Evolutionary conservation across 2,329 filamentous ascomycete species (phyloP).

Genomic region (Botryotinia calthae): DNA sequence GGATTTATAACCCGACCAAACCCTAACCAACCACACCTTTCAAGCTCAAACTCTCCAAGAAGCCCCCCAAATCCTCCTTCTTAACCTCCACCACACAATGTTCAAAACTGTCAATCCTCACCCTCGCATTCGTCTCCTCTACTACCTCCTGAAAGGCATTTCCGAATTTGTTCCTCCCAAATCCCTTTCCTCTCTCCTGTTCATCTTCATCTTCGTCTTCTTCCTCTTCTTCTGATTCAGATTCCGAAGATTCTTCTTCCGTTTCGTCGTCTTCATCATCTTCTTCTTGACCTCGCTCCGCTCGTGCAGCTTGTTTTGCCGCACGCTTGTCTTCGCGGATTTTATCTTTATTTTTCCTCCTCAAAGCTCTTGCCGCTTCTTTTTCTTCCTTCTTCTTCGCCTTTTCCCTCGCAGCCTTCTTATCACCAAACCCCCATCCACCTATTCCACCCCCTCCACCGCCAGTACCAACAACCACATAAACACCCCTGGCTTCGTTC

Average conservation of each 20-base stretch:
- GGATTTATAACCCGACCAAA: background rate
- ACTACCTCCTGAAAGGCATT: slow-evolving; percentile 95
- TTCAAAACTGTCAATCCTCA: slow-evolving; percentile 94
- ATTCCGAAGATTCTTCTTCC: slow-evolving; percentile 53
- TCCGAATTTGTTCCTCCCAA: slow-evolving; percentile 85
- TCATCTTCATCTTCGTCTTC: slow-evolving; percentile 54
- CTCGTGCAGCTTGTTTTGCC: slow-evolving; percentile 52
- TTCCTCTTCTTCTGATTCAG: slow-evolving; percentile 47
- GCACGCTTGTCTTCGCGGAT: slow-evolving; percentile 60
- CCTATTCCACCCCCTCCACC: slow-evolving; percentile 70
- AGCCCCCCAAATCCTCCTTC: slow-evolving; percentile 88
- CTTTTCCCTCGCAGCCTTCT: slow-evolving; percentile 62
- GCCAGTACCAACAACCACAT: slow-evolving; percentile 89
- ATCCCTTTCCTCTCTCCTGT: slow-evolving; percentile 57
- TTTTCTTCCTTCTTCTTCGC: slow-evolving; percentile 59
- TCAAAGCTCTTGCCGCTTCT: slow-evolving; percentile 56
- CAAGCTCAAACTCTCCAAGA: slow-evolving; percentile 87
- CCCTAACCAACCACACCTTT: slow-evolving; percentile 72
- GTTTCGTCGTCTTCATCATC: slow-evolving; percentile 48
- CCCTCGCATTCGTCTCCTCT: slow-evolving; percentile 81
- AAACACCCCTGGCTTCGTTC: slow-evolving; percentile 82
- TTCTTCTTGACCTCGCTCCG: slow-evolving; percentile 44
- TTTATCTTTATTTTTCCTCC: slow-evolving; percentile 58
- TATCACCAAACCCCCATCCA: slow-evolving; percentile 64
- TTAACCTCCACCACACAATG: slow-evolving; percentile 97